Conservation (phyloP, 2,329 filamentous ascomycete genomes). For the Trichoderma pleuroti region DNA sequence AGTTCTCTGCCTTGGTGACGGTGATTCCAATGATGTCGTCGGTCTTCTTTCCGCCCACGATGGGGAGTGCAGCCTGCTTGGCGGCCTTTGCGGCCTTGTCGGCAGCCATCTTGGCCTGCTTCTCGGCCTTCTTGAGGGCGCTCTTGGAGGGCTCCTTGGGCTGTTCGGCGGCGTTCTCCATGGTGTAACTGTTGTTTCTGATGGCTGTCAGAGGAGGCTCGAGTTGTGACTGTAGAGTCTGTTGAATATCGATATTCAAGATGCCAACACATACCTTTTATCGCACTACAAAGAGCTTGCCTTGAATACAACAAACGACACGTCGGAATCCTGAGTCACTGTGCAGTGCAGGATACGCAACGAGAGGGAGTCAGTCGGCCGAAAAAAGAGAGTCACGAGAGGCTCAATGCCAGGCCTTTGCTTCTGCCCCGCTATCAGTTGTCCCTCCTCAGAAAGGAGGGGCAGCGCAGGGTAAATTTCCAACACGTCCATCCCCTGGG, state of each 20-base stretch:
- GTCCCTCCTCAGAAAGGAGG: conserved; percentile 21
- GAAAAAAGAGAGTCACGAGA: conserved; percentile 6
- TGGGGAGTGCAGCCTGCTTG: conserved; percentile 49
- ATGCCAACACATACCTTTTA: not conserved
- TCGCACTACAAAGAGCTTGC: not conserved
- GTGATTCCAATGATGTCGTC: conserved; percentile 84
- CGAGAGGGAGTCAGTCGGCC: conserved; percentile 8
- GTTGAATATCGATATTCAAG: not conserved
- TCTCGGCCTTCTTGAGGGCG: conserved; percentile 63
- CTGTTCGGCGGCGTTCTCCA: conserved; percentile 34
- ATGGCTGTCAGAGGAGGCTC: not conserved
- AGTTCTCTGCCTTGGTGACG: conserved; percentile 78
- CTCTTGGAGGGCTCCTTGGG: conserved; percentile 61
- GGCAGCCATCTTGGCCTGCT: conserved; percentile 58
- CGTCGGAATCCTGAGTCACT: not conserved
- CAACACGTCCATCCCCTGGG: conserved; percentile 14
- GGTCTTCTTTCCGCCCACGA: conserved; percentile 57
- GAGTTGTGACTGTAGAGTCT: not conserved
- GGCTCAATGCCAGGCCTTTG: conserved; percentile 1
- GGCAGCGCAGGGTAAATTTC: conserved; percentile 22
- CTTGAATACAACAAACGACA: not conserved
- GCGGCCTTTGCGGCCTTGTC: conserved; percentile 61
- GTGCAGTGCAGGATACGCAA: not conserved
- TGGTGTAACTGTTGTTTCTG: conserved; percentile 22
- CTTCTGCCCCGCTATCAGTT: conserved; percentile 23